Base-by-base conservation (phyloP, 345 rosid species). In the Salix viminalis region DNA sequence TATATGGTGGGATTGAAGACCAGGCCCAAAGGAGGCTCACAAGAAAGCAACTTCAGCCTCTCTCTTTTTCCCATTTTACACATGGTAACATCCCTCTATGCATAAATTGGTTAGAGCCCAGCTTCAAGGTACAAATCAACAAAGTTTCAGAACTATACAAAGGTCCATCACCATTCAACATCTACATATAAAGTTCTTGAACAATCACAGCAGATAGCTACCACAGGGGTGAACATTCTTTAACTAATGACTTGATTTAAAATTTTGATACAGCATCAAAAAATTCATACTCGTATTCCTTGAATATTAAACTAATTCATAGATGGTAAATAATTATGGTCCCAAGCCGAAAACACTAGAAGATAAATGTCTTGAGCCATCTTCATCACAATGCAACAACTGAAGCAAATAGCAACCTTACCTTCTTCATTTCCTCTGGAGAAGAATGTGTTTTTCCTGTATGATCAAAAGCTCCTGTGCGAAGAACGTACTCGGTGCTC, bases 401-500 rank as follows among this genome's bases (percentile, higher is more conserved):
- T 65, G 34, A 24, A 30, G 39, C 44, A 77, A 75, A 26, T 19
- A 52, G 61, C 8, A 52, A 76, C 16, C 28, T 68, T 74, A 91
- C 99, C 90, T 91, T 87, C 80, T 90, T 92, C 92, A 87, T 87
- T 87, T 95, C 96, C 81, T 93, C 98, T 7, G 91, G 79, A 19
- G 90, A 89, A 34, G 93, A 88, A 84, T 86, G 88, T 24, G 82
- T 88, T 84, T 87, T 91, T 50, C 99, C 91, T 72, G 92, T 91
- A 85, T 93, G 96, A 84, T 95, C 97, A 85, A 86, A 95, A 83
- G 99, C 99, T 80, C 97, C 98, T 50, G 98, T 93, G 7, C 96
- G 91, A 68, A 95, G 98, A 82, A 91, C 96, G 76, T 91, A 93
- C 65, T 93, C 99, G 0, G 98, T 95, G 90, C 97, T 95, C 80